Evolutionary conservation across 768 basidiomycete genomes (phyloP).

Genomic region (Paxillus rubicundulus): DNA sequence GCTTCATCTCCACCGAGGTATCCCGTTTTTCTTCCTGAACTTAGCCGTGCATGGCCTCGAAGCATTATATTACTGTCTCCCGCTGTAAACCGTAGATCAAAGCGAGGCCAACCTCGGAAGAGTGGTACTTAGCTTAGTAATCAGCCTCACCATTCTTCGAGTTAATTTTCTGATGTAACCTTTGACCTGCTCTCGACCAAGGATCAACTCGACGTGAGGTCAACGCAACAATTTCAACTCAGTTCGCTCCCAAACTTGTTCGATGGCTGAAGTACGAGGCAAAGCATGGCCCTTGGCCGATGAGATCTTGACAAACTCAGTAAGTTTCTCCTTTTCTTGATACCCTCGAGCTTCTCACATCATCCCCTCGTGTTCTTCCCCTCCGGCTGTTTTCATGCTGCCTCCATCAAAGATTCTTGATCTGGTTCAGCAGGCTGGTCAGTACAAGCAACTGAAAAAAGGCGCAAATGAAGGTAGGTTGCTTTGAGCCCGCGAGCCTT

Average conservation of each 20-base stretch:
- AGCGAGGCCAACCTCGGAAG: no score
- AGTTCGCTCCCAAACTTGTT: slow-evolving; percentile 2
- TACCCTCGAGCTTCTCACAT: background rate
- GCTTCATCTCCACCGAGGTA: no score
- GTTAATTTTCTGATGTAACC: background rate
- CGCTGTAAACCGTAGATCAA: no score
- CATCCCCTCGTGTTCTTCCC: background rate
- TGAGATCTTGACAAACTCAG: slow-evolving; percentile 86
- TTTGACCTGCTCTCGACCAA: slow-evolving; percentile 54
- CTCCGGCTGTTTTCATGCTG: background rate
- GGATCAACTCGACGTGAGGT: slow-evolving; percentile 87
- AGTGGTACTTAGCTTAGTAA: no score
- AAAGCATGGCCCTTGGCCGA: slow-evolving; percentile 91
- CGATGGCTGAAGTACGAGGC: slow-evolving; percentile 65
- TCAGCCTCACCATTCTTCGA: slow-evolving; percentile 5
- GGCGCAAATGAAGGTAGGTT: slow-evolving; percentile 93
- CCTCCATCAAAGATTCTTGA: slow-evolving; percentile 73
- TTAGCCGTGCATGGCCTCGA: no score
- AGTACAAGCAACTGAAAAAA: slow-evolving; percentile 98
- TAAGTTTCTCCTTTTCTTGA: slow-evolving; percentile 35
- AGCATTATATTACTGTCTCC: no score
- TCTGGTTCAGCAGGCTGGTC: slow-evolving; percentile 90
- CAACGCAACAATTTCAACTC: slow-evolving; percentile 29
- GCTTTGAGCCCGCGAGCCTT: background rate
- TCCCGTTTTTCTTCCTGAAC: no score